Evolutionary conservation across 2,329 filamentous ascomycete species (phyloP).

Genomic region (Cladophialophora chaetospira): DNA sequence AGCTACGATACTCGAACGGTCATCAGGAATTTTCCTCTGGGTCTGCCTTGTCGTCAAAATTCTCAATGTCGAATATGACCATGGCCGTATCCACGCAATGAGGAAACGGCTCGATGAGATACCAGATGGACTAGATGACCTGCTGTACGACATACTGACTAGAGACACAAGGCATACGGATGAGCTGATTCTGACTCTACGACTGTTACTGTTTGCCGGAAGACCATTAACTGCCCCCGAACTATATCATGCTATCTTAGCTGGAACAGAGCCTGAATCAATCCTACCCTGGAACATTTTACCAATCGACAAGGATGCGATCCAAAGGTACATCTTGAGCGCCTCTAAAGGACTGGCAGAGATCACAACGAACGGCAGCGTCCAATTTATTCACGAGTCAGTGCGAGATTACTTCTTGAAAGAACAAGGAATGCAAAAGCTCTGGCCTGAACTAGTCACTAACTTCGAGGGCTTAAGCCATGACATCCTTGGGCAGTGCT

Average conservation of each 20-base stretch:
- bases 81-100: constrained; percentile 30
- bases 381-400: not conserved
- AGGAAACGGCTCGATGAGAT: not conserved
- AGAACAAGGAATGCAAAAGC: not conserved
- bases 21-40: constrained; percentile 48
- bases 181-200: not conserved
- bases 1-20: not conserved
- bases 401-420: not conserved
- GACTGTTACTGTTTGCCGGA: not conserved
- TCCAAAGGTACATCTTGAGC: not conserved
- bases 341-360: not conserved
- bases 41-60: constrained; percentile 46
- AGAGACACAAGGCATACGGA: not conserved
- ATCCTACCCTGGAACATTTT: not conserved
- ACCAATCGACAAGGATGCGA: not conserved
- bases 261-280: not conserved
- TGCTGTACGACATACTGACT: not conserved
- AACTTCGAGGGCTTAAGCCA: not conserved
- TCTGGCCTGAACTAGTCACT: not conserved
- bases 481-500: not conserved
- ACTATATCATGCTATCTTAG: not conserved
- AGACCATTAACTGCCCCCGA: not conserved
- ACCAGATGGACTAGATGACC: not conserved
- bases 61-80: constrained; percentile 42
- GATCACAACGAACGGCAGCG: not conserved